Percentiles rank a stretch among this genome's conserved stretches.
Conservation (phyloP, 2,329 filamentous ascomycete genomes). For the Fusarium austroafricanum region DNA sequence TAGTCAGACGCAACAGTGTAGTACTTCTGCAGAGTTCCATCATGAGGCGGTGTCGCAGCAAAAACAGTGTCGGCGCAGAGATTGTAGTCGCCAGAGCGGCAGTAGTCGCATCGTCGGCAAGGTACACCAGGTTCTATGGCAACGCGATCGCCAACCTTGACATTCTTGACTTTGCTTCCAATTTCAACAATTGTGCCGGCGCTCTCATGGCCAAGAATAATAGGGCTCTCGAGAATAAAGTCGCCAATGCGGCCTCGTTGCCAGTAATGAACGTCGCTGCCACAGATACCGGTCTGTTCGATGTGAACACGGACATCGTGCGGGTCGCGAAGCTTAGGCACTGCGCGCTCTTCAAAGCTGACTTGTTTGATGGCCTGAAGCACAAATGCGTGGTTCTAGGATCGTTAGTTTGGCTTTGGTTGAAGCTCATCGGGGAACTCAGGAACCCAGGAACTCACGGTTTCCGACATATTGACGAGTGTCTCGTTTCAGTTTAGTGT, state of each 20-base stretch:
- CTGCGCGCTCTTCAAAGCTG: constrained; percentile 57
- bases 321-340: constrained; percentile 54
- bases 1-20: constrained; percentile 60
- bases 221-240: constrained; percentile 57
- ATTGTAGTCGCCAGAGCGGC: constrained; percentile 55
- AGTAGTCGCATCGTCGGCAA: constrained; percentile 58
- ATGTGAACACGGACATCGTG: constrained; percentile 59
- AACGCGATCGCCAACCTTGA: constrained; percentile 58
- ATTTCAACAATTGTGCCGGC: constrained; percentile 56
- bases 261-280: constrained; percentile 61
- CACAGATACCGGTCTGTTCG: constrained; percentile 61
- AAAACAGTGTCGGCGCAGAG: constrained; percentile 59
- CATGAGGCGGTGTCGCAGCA: constrained; percentile 61
- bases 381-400: constrained; percentile 60
- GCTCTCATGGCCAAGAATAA: constrained; percentile 61
- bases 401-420: background rate
- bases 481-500: background rate
- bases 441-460: too few species aligned
- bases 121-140: constrained; percentile 62
- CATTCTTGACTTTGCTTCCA: constrained; percentile 54
- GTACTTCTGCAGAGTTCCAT: constrained; percentile 63
- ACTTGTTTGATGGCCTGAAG: constrained; percentile 58
- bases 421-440: background rate
- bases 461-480: background rate
- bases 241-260: constrained; percentile 60